Evolutionary conservation across 2,329 filamentous ascomycete species (phyloP), one percentile per base, ranked within the genome.

Genomic region (Lachnellula hyalina): DNA sequence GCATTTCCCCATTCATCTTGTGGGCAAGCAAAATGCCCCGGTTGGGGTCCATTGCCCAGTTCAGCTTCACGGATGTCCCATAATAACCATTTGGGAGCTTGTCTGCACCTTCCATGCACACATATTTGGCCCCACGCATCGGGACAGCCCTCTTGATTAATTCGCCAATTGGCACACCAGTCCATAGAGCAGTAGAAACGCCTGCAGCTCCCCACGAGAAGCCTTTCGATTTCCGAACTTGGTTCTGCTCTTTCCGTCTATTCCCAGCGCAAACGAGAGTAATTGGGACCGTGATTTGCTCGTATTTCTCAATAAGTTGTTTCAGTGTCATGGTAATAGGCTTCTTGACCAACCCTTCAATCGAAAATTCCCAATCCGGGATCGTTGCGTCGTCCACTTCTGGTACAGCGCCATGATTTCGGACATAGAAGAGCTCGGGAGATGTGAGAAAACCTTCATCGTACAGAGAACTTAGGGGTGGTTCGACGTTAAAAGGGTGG

Each of bases 161-260:
- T 57, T 93, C 86, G 1, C 77, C 77, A 70, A 96, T 83, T 41
- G 86, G 75, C 0, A 91, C 87, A 21, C 92, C 92, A 0, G 92
- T 96, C 78, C 89, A 96, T 0, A 96, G 74, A 0, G 90, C 90
- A 0, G 90, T 96, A 0, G 90, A 95, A 5, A 96, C 70, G 23
- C 91, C 92, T 4, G 89, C 91, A 1, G 92, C 78, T 36, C 92
- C 92, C 92, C 92, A 96, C 2, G 90, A 96, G 73, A 96, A 96
- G 0, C 92, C 92, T 65, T 96, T 95, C 1, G 89, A 90, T 70
- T 96, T 96, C 15, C 90, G 81, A 3, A 96, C 89, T 50, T 90
- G 78, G 63, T 96, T 96, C 68, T 96, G 92, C 72, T 96, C 92
- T 73, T 96, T 96, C 34, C 92, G 82, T 56, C 92, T 80, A 70